phyloP scores from a whole-genome alignment of 768 basidiomycete genomes.

The Lepiota venenata region DNA sequence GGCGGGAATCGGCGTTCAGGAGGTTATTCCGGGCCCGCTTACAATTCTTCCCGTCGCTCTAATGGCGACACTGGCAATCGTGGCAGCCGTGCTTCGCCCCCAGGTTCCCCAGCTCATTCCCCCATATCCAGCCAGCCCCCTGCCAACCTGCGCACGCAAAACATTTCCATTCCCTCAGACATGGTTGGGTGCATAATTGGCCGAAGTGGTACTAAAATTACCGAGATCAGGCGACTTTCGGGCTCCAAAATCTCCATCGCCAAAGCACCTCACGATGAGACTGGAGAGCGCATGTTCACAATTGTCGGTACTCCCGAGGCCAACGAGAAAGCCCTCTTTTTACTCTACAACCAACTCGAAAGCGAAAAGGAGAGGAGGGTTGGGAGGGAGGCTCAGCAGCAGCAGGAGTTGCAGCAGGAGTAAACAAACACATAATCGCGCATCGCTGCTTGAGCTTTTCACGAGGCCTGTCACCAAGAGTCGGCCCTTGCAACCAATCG shows the following conservation, averaged over 20 bases:
- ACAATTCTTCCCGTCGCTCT: conserved; percentile 46
- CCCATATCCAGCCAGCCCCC: conserved; percentile 53
- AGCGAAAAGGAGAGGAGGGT: conserved; percentile 95
- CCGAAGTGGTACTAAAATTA: conserved; percentile 96
- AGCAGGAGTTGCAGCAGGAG: conserved; percentile 57
- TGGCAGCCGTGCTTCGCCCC: conserved; percentile 47
- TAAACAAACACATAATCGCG: conserved; percentile 4
- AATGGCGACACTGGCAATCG: conserved; percentile 54
- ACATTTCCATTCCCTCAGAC: conserved; percentile 98
- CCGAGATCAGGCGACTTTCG: conserved; percentile 96
- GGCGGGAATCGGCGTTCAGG: conserved; percentile 48
- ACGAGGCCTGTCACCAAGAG: neutral
- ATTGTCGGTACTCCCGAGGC: conserved; percentile 95
- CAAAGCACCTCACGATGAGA: conserved; percentile 98
- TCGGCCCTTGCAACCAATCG: neutral
- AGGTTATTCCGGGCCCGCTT: conserved; percentile 31
- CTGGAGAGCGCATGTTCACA: conserved; percentile 99
- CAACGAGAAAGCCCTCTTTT: conserved; percentile 96
- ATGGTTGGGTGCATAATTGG: conserved; percentile 99
- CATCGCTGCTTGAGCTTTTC: neutral
- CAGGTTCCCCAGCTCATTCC: conserved; percentile 39
- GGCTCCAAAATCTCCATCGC: conserved; percentile 99
- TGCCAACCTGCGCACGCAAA: conserved; percentile 91
- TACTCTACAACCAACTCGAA: conserved; percentile 96
- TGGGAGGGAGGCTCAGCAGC: conserved; percentile 77